Conservation (phyloP, 1,284 basidiomycete species). For the Fomitopsis schrenkii region DNA sequence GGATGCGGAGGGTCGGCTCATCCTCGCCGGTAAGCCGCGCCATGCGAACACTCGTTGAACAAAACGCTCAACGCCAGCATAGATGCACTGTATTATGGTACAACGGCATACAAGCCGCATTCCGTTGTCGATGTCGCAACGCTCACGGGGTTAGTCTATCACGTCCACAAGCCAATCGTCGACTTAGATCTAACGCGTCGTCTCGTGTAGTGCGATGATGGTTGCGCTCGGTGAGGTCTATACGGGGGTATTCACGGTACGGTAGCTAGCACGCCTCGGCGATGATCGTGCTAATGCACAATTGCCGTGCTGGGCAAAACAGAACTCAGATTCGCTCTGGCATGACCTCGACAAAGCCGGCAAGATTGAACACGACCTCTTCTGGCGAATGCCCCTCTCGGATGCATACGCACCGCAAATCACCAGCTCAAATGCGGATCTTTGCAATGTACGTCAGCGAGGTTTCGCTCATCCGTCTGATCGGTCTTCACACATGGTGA, state of each 20-base stretch:
- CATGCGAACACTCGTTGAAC: neutral
- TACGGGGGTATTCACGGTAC: conserved; percentile 78
- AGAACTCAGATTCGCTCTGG: conserved; percentile 78
- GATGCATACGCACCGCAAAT: conserved; percentile 81
- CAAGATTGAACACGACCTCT: conserved; percentile 70
- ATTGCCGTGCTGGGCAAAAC: neutral
- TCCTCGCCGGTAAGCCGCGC: conserved; percentile 57
- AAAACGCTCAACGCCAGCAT: conserved; percentile 2
- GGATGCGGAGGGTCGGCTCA: conserved; percentile 82
- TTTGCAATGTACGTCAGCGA: conserved; percentile 64
- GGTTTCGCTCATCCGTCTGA: conserved; percentile 6
- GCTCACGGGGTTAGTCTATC: conserved; percentile 53
- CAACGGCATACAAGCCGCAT: conserved; percentile 75
- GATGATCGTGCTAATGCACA: neutral
- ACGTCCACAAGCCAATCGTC: neutral
- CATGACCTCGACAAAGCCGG: conserved; percentile 67
- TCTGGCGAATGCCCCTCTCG: conserved; percentile 84
- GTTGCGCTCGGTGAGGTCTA: conserved; percentile 72
- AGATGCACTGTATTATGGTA: conserved; percentile 86
- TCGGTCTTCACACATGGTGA: neutral
- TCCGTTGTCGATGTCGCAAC: conserved; percentile 87
- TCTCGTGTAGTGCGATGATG: conserved; percentile 50
- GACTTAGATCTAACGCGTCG: neutral
- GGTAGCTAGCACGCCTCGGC: conserved; percentile 15
- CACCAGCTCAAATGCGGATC: conserved; percentile 73